These are phyloP conservation scores for Avicennia marina DNA, from an alignment of 257 asterid species.

Conservation along the genomic window DNA sequence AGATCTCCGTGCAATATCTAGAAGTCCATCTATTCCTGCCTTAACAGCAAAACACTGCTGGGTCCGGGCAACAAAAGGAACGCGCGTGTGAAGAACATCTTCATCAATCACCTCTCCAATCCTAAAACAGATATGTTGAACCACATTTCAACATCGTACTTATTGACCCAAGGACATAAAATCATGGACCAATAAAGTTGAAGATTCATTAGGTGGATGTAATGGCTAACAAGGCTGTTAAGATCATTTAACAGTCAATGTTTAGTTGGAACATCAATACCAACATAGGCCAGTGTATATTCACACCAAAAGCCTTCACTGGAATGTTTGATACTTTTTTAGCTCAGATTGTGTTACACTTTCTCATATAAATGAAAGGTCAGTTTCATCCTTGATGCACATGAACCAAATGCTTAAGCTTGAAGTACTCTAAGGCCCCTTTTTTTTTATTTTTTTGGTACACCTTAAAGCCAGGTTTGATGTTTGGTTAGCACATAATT, in stretches of 20 bases:
- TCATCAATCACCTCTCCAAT: constrained; percentile 92
- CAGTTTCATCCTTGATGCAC: no score
- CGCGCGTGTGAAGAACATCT: constrained; percentile 92
- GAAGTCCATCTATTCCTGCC: constrained; percentile 92
- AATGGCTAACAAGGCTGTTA: constrained; percentile 6
- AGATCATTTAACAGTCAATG: constrained; percentile 13
- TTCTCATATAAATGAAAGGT: no score
- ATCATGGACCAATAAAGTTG: constrained; percentile 8
- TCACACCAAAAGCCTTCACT: constrained; percentile 7
- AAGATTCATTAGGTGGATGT: constrained; percentile 12
- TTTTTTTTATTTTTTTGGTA: no score
- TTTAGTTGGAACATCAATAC: background rate
- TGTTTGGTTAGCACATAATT: no score
- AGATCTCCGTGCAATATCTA: constrained; percentile 91
- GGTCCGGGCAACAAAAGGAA: constrained; percentile 91
- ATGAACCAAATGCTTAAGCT: no score
- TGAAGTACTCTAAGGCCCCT: no score
- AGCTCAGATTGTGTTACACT: background rate
- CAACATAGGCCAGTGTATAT: constrained; percentile 7
- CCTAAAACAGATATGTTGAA: constrained; percentile 35
- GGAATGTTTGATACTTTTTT: background rate
- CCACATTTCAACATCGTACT: constrained; percentile 5
- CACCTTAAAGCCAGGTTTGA: constrained; percentile 3
- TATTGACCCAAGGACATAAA: constrained; percentile 9
- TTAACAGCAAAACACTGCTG: constrained; percentile 98